phyloP scores from a whole-genome alignment of 2,329 filamentous ascomycete species.

The Diplodia corticola region DNA sequence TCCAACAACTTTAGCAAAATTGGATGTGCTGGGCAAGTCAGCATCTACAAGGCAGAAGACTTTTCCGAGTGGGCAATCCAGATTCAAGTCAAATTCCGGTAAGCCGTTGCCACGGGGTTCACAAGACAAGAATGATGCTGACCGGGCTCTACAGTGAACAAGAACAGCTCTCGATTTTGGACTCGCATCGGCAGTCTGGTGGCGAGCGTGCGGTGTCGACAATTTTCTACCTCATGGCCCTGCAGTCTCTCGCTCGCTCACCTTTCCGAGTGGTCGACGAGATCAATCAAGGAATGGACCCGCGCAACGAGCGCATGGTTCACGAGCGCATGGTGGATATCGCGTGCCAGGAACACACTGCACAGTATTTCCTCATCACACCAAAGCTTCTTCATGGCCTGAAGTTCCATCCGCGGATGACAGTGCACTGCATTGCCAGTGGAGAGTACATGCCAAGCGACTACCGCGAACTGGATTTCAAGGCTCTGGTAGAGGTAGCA shows the following conservation, averaged over 20 bases:
- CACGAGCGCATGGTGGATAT: conserved; percentile 98
- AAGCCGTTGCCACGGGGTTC: conserved; percentile 35
- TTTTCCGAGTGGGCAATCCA: conserved; percentile 94
- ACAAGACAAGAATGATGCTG: background rate
- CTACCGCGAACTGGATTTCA: conserved; percentile 46
- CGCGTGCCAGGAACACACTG: conserved; percentile 75
- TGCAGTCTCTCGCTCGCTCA: conserved; percentile 88
- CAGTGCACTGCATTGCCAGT: conserved; percentile 87
- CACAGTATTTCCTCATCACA: conserved; percentile 93
- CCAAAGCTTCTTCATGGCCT: conserved; percentile 88
- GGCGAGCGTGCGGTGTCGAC: conserved; percentile 95
- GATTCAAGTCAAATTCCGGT: conserved; percentile 94
- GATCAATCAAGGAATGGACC: conserved; percentile 99
- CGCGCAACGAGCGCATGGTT: conserved; percentile 95
- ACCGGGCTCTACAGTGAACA: conserved; percentile 59
- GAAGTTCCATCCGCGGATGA: conserved; percentile 87
- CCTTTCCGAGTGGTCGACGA: conserved; percentile 98
- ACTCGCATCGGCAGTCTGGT: conserved; percentile 91
- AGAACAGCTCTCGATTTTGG: conserved; percentile 80
- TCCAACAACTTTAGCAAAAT: conserved; percentile 92
- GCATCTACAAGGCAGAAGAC: conserved; percentile 82
- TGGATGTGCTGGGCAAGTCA: conserved; percentile 88
- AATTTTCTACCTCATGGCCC: conserved; percentile 98
- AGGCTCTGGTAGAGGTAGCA: conserved; percentile 38
- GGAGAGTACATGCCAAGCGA: conserved; percentile 64